These are phyloP conservation scores for Paraconiothyrium sp. DNA, from an alignment of 2,329 filamentous ascomycete genomes.

Conservation along the genomic window DNA sequence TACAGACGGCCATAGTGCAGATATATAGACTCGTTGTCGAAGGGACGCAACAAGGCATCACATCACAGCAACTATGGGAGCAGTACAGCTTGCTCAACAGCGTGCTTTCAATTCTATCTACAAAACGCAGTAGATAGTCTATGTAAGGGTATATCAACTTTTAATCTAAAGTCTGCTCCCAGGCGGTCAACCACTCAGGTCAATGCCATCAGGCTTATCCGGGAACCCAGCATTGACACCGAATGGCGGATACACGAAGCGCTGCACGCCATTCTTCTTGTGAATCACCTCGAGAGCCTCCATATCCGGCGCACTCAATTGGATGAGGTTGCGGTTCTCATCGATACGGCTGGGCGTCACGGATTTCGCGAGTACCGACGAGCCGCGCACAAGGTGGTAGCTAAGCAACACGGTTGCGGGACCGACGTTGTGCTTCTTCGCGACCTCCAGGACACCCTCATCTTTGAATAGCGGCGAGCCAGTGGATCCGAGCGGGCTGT, in stretches of 20 bases:
- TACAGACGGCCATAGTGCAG: too few species aligned
- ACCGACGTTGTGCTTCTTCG: conserved; percentile 60
- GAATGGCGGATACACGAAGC: conserved; percentile 61
- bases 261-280: conserved; percentile 57
- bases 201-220: conserved; percentile 55
- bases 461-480: conserved; percentile 60
- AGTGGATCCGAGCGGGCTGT: conserved; percentile 63
- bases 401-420: conserved; percentile 71
- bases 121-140: not conserved
- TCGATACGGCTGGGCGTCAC: conserved; percentile 74
- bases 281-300: conserved; percentile 58
- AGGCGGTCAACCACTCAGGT: conserved; percentile 44
- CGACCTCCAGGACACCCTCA: conserved; percentile 57
- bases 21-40: too few species aligned
- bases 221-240: conserved; percentile 61
- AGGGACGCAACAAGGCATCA: not conserved
- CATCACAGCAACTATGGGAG: not conserved
- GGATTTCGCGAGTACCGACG: conserved; percentile 78
- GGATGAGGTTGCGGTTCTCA: conserved; percentile 73
- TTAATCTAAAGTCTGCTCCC: conserved; percentile 1
- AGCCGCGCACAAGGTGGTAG: conserved; percentile 75
- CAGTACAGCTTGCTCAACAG: not conserved
- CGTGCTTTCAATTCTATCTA: not conserved
- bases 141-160: conserved; percentile 15
- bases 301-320: conserved; percentile 71